Percentiles rank a stretch among this genome's conserved stretches.
phyloP scores from a whole-genome alignment of 306 rosid genomes.

The Quercus bicolor region DNA sequence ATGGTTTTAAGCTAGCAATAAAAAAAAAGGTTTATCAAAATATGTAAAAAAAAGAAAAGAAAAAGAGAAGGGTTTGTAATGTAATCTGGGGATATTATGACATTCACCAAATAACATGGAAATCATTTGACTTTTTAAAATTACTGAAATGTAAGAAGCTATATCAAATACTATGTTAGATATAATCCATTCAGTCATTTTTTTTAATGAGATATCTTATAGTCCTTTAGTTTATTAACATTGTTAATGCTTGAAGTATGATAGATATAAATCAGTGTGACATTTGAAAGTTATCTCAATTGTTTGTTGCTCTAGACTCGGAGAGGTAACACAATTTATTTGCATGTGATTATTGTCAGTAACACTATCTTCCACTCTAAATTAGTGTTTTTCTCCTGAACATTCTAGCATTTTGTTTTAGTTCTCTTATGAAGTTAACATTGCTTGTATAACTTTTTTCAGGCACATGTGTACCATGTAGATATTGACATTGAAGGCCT shows the following conservation, averaged over 20 bases:
- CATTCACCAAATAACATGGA: background rate
- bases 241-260: background rate
- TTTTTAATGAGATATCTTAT: background rate
- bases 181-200: background rate
- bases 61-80: background rate
- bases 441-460: constrained; percentile 29
- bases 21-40: background rate
- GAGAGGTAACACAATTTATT: background rate
- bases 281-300: background rate
- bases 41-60: too few species aligned
- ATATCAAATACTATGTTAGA: background rate
- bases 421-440: background rate
- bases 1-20: background rate
- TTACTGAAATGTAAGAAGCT: background rate
- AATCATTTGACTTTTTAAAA: background rate
- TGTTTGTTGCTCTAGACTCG: background rate
- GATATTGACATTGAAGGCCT: constrained; percentile 28
- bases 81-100: background rate
- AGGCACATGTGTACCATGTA: constrained; percentile 72
- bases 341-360: background rate
- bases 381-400: background rate
- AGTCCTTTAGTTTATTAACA: background rate
- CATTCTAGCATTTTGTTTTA: background rate
- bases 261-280: background rate
- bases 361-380: background rate